phyloP scores from a whole-genome alignment of 805 yeast genomes.

The Debaryomyces maramus region DNA sequence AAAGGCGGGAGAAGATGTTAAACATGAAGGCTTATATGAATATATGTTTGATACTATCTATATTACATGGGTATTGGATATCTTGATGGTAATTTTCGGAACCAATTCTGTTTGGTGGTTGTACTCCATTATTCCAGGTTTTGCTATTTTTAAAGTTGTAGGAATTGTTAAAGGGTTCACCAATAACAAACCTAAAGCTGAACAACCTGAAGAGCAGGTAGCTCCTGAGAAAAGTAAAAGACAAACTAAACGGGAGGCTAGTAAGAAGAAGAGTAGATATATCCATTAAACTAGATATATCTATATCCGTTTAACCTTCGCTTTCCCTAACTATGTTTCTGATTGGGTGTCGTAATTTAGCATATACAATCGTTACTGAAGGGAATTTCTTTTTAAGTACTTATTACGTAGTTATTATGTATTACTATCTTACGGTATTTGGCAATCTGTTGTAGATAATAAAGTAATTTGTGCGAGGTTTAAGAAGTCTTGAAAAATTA shows the following conservation, averaged over 20 bases:
- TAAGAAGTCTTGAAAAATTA: too few relatives aligned
- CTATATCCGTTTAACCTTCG: too few relatives aligned
- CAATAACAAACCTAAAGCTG: slow-evolving; percentile 3
- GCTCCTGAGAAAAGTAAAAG: slow-evolving; percentile 23
- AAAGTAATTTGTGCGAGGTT: too few relatives aligned
- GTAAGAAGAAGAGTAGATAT: slow-evolving; percentile 23
- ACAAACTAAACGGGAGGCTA: slow-evolving; percentile 26
- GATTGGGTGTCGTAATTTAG: too few relatives aligned
- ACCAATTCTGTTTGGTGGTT: slow-evolving; percentile 61
- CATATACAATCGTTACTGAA: too few relatives aligned
- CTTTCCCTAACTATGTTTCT: too few relatives aligned
- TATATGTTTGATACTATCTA: slow-evolving; percentile 71
- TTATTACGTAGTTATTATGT: too few relatives aligned
- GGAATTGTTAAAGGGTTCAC: slow-evolving; percentile 32
- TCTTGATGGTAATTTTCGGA: slow-evolving; percentile 55
- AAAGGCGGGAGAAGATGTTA: slow-evolving; percentile 60
- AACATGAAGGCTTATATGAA: slow-evolving; percentile 65
- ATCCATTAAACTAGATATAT: too few relatives aligned
- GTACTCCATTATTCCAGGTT: slow-evolving; percentile 52
- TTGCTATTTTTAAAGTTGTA: slow-evolving; percentile 47
- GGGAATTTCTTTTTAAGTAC: too few relatives aligned
- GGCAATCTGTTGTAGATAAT: too few relatives aligned
- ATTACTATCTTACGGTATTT: too few relatives aligned
- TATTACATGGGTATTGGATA: slow-evolving; percentile 57
- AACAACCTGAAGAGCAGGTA: slow-evolving; percentile 4